Percentiles rank a stretch among this genome's conserved stretches.
phyloP scores from a whole-genome alignment of 306 rosid species.

The Castanea sativa region DNA sequence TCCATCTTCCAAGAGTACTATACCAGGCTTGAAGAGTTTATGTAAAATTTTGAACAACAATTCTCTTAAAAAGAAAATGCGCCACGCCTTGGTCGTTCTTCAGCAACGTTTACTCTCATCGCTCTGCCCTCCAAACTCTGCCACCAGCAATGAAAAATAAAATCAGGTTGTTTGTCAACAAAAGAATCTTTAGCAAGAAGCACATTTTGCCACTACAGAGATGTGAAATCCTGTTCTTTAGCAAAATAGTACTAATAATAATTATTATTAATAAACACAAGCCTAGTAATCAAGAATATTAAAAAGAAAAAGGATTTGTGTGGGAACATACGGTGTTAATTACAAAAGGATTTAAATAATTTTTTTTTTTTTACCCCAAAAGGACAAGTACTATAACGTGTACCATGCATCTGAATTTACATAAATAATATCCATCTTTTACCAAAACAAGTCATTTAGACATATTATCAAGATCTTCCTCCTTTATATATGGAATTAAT shows the following conservation, averaged over 20 bases:
- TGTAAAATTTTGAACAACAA: not conserved
- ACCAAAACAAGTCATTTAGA: not conserved
- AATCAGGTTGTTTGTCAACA: not conserved
- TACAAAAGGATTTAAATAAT: not conserved
- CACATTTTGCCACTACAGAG: not conserved
- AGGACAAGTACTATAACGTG: not conserved
- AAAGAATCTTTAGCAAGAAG: not conserved
- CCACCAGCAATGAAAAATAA: slow-evolving; percentile 29
- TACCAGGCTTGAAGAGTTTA: slow-evolving; percentile 14
- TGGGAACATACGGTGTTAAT: not conserved
- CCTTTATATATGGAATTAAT: not conserved
- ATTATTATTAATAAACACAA: not conserved
- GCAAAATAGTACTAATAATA: not conserved
- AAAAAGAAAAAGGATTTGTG: not conserved
- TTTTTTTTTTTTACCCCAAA: too few species aligned
- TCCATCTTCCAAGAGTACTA: slow-evolving; percentile 3
- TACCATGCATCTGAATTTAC: not conserved
- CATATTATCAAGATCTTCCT: not conserved
- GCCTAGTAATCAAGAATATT: not conserved
- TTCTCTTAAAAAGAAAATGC: slow-evolving; percentile 20
- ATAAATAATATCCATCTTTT: not conserved
- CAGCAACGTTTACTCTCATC: slow-evolving; percentile 84
- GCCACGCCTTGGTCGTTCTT: slow-evolving; percentile 71
- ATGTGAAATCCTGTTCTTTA: not conserved
- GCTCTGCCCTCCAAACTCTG: slow-evolving; percentile 85